Conservation (phyloP, 1,284 basidiomycete species). For the Leccinum pachyderme region DNA sequence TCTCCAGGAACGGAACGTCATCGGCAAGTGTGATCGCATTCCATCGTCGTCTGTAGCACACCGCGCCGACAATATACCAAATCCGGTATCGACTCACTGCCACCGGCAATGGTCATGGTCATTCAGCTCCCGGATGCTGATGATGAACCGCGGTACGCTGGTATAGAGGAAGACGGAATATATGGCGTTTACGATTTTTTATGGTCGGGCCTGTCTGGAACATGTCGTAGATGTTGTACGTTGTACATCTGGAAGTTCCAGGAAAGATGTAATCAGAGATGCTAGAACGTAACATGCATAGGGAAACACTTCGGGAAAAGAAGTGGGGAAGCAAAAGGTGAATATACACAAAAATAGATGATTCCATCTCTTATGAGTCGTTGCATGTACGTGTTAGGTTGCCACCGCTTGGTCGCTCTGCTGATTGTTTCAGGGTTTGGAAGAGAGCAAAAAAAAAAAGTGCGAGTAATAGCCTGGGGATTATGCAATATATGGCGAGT, state of each 20-base stretch:
- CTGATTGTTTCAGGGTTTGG: neutral
- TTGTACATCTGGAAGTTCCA: neutral
- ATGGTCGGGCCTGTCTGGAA: neutral
- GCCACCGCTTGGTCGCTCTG: neutral
- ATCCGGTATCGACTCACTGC: neutral
- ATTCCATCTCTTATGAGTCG: neutral
- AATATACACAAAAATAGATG: neutral
- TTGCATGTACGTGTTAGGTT: neutral
- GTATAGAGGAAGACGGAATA: neutral
- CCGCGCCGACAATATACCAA: neutral
- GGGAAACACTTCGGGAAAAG: neutral
- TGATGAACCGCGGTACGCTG: neutral
- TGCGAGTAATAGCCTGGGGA: neutral
- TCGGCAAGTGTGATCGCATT: neutral
- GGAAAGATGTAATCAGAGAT: neutral
- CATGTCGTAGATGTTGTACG: neutral
- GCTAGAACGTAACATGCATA: neutral
- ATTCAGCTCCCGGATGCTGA: conserved; percentile 1
- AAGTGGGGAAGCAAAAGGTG: neutral
- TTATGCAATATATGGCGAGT: neutral
- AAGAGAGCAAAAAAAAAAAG: neutral
- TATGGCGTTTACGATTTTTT: neutral
- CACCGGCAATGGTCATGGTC: neutral
- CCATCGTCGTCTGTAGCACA: neutral
- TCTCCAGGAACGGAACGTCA: neutral